Evolutionary conservation across 2,329 filamentous ascomycete species (phyloP).

Genomic region (Xylariaceae sp.): DNA sequence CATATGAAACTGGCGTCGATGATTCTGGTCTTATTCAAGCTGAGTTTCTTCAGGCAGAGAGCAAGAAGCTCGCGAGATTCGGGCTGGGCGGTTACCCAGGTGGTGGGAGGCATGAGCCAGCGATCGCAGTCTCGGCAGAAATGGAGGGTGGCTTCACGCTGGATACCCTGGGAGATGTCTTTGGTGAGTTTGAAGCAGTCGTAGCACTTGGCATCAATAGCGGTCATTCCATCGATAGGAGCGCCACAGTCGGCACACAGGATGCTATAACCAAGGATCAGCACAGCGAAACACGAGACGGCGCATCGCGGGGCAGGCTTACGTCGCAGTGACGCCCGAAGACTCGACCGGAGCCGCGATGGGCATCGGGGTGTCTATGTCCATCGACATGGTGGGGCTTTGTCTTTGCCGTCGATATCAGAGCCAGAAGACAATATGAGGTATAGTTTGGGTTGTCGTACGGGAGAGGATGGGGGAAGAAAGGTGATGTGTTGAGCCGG

Average conservation of each 20-base stretch:
- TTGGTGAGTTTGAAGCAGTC: conserved; percentile 94
- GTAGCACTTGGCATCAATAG: conserved; percentile 84
- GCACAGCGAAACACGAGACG: background rate
- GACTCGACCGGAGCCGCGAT: conserved; percentile 32
- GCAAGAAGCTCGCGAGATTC: conserved; percentile 93
- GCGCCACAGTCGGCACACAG: conserved; percentile 98
- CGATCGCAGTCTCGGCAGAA: conserved; percentile 56
- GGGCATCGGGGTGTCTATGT: conserved; percentile 52
- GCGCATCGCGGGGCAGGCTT: conserved; percentile 24
- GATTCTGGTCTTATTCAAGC: conserved; percentile 83
- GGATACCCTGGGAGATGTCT: conserved; percentile 88
- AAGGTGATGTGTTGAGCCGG: no score
- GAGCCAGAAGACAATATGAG: background rate
- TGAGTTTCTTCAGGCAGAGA: conserved; percentile 82
- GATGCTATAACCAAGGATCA: conserved; percentile 53
- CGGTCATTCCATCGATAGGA: conserved; percentile 85
- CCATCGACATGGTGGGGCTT: conserved; percentile 50
- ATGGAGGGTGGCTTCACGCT: conserved; percentile 83
- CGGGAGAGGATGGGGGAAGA: background rate
- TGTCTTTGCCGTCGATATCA: background rate
- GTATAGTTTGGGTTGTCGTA: background rate
- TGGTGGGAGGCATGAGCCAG: conserved; percentile 54
- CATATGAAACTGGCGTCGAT: conserved; percentile 96
- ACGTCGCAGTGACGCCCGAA: conserved; percentile 48
- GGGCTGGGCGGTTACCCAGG: conserved; percentile 78